phyloP scores from a whole-genome alignment of 371 early-diverging fungal genomes.

The Mucor circinelloides region DNA sequence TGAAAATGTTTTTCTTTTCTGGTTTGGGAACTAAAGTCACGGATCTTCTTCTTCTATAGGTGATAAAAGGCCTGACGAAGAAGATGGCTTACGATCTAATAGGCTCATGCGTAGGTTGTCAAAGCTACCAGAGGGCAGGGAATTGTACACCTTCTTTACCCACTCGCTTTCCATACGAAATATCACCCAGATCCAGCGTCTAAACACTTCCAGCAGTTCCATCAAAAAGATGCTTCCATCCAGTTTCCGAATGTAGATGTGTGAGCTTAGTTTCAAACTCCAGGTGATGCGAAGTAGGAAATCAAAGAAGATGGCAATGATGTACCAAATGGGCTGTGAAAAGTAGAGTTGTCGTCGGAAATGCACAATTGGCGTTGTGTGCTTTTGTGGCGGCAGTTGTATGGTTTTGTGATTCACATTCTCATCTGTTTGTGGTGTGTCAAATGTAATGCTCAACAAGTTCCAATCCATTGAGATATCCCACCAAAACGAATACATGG shows the following conservation, averaged over 20 bases:
- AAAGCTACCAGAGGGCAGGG: conserved; percentile 22
- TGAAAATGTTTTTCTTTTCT: neutral
- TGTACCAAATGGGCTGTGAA: conserved; percentile 64
- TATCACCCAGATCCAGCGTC: conserved; percentile 93
- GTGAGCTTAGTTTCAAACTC: conserved; percentile 79
- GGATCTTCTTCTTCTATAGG: conserved; percentile 33
- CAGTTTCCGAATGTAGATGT: conserved; percentile 67
- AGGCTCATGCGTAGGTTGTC: conserved; percentile 19
- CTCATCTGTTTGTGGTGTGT: conserved; percentile 9
- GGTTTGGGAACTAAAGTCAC: neutral
- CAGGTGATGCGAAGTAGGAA: conserved; percentile 84
- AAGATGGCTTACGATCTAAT: conserved; percentile 17
- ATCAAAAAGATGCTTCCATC: conserved; percentile 76
- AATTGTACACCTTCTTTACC: conserved; percentile 52
- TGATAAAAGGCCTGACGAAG: conserved; percentile 19
- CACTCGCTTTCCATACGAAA: conserved; percentile 85
- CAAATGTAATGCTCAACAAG: conserved; percentile 48
- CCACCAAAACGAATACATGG: conserved; percentile 94
- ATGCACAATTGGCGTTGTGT: conserved; percentile 34
- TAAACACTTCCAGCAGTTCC: conserved; percentile 75
- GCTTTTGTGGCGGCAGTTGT: conserved; percentile 1
- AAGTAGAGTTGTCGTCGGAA: conserved; percentile 72
- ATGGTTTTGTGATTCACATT: neutral
- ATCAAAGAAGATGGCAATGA: conserved; percentile 74
- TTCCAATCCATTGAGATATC: conserved; percentile 93